Evolutionary conservation across 2,329 filamentous ascomycete species (phyloP), one percentile per base, ranked within the genome.

Genomic region (Penicillium crustosum): DNA sequence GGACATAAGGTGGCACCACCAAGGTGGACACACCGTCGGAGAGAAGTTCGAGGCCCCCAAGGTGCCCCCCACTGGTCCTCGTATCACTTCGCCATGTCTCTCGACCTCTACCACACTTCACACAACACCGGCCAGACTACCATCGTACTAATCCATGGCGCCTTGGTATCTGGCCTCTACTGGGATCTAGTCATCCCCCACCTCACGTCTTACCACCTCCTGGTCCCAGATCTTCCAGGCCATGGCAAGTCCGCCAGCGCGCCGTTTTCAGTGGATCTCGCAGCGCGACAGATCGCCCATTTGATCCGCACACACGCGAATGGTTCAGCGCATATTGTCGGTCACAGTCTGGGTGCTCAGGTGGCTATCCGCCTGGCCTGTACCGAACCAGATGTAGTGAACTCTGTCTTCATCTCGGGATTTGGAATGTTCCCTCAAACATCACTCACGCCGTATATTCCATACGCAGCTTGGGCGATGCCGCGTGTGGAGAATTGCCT

Each of bases 321-420:
- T n/a, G 55, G 59, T 7, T 27, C 54, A 21, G 61, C 44, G 2
- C 61, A 64, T 27, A 41, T 64, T 4, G 47, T 64, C 29, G 61
- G 61, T 31, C 42, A 58, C n/a, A 64, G 61, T 54, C 55, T 64
- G 10, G 61, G 61, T 29, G 57, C 61, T 4, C 57, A 64, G 17
- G 53, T 62, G 10, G 60, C 57, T 5, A 55, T 55, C 7, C 39
- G 44, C 38, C 38, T 61, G 13, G 61, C 59, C 23, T 57, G 10
- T 12, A 45, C 47, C 15, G 27, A 59, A 10, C 57, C 57, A 21
- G 41, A 31, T 3, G 23, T 59, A 12, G 48, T 59, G 2, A 48
- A 41, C 21, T 59, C 57, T 3, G 25, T 59, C n/a, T 59, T 59
- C 19, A 29, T 59, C 31, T 59, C 57, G 7, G 57, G 57, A 1